Conservation (phyloP, 2,329 filamentous ascomycete species). For the Clonostachys rhizophaga region DNA sequence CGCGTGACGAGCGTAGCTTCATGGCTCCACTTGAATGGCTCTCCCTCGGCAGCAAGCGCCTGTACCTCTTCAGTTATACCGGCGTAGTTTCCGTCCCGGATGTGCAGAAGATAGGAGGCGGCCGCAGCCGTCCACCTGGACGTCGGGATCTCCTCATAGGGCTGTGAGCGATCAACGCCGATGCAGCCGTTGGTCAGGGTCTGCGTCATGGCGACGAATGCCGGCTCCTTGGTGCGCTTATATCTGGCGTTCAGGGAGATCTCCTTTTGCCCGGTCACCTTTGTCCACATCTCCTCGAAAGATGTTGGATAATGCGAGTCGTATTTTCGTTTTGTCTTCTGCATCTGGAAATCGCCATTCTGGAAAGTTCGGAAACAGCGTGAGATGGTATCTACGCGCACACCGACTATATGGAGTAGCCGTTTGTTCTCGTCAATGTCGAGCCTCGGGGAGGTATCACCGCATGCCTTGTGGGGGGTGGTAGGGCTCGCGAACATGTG, state of each 20-base stretch:
- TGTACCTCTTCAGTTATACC: slow-evolving; percentile 12
- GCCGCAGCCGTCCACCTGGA: slow-evolving; percentile 20
- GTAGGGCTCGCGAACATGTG: slow-evolving; percentile 23
- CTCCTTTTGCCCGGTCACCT: not conserved
- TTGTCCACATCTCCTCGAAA: not conserved
- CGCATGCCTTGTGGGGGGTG: slow-evolving; percentile 21
- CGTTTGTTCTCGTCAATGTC: slow-evolving; percentile 13
- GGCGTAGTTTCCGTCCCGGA: slow-evolving; percentile 2
- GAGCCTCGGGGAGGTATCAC: slow-evolving; percentile 15
- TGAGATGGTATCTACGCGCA: slow-evolving; percentile 15
- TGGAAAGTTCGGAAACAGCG: slow-evolving; percentile 19
- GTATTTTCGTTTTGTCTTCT: not conserved
- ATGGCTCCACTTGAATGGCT: slow-evolving; percentile 26
- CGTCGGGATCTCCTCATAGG: slow-evolving; percentile 13
- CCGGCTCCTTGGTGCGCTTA: slow-evolving; percentile 8
- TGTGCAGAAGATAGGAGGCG: slow-evolving; percentile 21
- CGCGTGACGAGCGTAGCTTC: slow-evolving; percentile 25
- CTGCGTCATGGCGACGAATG: slow-evolving; percentile 24
- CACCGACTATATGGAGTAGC: slow-evolving; percentile 17
- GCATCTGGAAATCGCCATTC: slow-evolving; percentile 21
- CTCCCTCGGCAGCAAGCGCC: slow-evolving; percentile 15
- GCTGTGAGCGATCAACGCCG: slow-evolving; percentile 15
- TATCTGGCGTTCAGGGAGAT: not conserved
- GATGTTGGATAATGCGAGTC: not conserved
- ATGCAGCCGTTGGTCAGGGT: slow-evolving; percentile 25